Percentiles rank a stretch among this genome's conserved stretches.
phyloP scores from a whole-genome alignment of 78 protist species.

The Capsaspora owczarzaki region DNA sequence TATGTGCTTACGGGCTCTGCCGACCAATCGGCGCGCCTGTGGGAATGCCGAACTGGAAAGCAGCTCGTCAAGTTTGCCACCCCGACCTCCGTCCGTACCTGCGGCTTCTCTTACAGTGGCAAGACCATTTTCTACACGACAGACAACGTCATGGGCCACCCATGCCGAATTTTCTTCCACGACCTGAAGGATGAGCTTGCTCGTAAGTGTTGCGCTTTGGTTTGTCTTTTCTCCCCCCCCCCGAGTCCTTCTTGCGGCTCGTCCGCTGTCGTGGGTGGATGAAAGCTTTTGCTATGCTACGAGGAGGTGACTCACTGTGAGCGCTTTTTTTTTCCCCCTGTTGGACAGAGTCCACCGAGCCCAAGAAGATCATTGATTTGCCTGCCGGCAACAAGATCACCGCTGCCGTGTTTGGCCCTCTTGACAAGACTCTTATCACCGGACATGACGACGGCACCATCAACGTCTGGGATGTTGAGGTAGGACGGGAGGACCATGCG shows the following conservation, averaged over 20 bases:
- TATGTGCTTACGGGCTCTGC: constrained; percentile 63
- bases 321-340: no score
- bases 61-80: constrained; percentile 6
- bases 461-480: constrained; percentile 8
- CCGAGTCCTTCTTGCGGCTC: no score
- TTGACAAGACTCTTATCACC: constrained; percentile 30
- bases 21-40: constrained; percentile 53
- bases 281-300: no score
- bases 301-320: no score
- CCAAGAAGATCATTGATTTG: not conserved
- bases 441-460: constrained; percentile 43
- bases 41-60: constrained; percentile 77
- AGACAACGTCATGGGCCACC: constrained; percentile 11
- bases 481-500: not conserved
- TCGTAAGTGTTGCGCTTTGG: no score
- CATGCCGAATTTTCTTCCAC: not conserved
- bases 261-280: no score
- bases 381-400: not conserved
- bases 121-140: not conserved
- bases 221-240: not conserved
- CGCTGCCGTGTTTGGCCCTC: constrained; percentile 51
- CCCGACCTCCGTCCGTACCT: constrained; percentile 18
- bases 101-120: not conserved
- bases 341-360: no score
- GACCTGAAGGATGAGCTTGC: not conserved